Evolutionary conservation across 371 early-diverging fungal species (phyloP), one percentile per base, ranked within the genome.

Genomic region (Saksenaea vasiformis): DNA sequence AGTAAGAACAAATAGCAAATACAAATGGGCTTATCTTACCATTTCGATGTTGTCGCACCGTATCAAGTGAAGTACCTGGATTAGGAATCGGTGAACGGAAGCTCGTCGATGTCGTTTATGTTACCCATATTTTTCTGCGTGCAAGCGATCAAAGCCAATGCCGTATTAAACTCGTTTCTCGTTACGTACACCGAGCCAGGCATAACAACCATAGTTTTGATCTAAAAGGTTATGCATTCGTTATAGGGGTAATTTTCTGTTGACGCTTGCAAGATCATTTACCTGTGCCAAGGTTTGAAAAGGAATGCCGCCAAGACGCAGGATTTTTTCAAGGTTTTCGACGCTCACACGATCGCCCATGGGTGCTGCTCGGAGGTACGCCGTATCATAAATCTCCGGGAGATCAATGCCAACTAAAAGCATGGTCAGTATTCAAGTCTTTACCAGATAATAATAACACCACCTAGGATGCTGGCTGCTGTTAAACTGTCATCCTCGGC

Each of bases 51-150:
- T 69, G 62, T 47, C 66, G 66, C 3, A 79, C 65, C 8, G 67
- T 73, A 24, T 76, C 65, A n/a, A 79, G 53, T 26, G 77, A 74
- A 9, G 74, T 58, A 38, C 71, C 79, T 79, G 38, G 17, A 5
- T 8, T 14, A 14, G 43, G 14, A 4, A 10, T 41, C 22, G 51
- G 22, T 47, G 22, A 19, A 19, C 22, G 19, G 8, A 47, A 10
- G 22, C 27, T 11, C 11, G n/a, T n/a, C 51, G 5, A 47, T 10
- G 5, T 8, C 24, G 22, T 5, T 10, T 47, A 19, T 8, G n/a
- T 73, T 79, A 70, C 86, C 80, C 87, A 91, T 89, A 70, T 89
- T 87, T 67, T 90, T 90, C 67, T 92, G 92, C 1, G 91, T 89
- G 68, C 89, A 75, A 17, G 85, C 90, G 4, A 84, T 65, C 47